Percentiles rank a stretch among this genome's conserved stretches.
These are phyloP conservation scores for Ochromonas danica DNA, from an alignment of 108 stramenopile genomes.

Conservation along the genomic window DNA sequence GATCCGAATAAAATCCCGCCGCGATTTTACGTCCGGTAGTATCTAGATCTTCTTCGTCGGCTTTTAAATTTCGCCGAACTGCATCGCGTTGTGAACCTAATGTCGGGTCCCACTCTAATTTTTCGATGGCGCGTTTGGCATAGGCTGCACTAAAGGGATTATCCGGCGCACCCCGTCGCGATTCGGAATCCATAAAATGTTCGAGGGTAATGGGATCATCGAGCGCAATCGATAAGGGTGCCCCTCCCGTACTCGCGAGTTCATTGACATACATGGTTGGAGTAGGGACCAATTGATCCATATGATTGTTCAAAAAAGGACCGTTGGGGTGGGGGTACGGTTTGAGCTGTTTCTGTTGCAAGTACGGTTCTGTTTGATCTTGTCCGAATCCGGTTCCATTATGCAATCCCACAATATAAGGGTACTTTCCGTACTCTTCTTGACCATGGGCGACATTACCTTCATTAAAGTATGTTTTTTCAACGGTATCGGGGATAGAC, in stretches of 20 bases:
- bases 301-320: constrained; percentile 17
- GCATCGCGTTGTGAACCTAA: constrained; percentile 14
- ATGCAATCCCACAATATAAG: constrained; percentile 16
- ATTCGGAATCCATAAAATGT: constrained; percentile 17
- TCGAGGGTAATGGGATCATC: constrained; percentile 14
- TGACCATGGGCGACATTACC: constrained; percentile 13
- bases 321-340: constrained; percentile 12
- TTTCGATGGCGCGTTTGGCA: constrained; percentile 13
- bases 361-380: constrained; percentile 15
- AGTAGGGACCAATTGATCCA: constrained; percentile 15
- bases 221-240: constrained; percentile 13
- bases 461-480: constrained; percentile 18
- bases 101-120: constrained; percentile 14
- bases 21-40: constrained; percentile 14
- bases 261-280: constrained; percentile 15
- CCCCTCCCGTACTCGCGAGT: constrained; percentile 12
- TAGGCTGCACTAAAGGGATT: constrained; percentile 15
- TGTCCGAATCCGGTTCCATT: constrained; percentile 14
- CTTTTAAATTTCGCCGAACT: constrained; percentile 16
- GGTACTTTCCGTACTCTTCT: constrained; percentile 15
- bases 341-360: constrained; percentile 15
- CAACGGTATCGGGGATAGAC: constrained; percentile 13
- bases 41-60: constrained; percentile 15
- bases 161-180: constrained; percentile 11
- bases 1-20: constrained; percentile 14